Evolutionary conservation across 768 basidiomycete species (phyloP), one percentile per base, ranked within the genome.

Genomic region (Pleurotus cornucopiae): DNA sequence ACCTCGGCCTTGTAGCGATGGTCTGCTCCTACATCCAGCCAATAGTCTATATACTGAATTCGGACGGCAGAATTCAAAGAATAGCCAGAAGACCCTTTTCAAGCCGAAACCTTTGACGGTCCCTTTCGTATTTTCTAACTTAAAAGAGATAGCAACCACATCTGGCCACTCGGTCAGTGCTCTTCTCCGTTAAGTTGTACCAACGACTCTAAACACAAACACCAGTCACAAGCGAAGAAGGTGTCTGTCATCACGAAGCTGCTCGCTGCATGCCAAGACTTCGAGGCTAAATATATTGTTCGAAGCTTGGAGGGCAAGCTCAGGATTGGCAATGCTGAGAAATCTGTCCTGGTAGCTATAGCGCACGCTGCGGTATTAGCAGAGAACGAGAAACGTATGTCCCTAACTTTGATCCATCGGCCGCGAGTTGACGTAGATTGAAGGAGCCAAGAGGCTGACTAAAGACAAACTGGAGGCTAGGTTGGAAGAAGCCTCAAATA

Each of bases 1-100:
- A 99, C 67, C 76, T 99, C 5, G 97, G 97, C 6, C 76, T 95
- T 25, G 96, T 99, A 1, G 97, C 97, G n/a, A 94, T 89, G 90
- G 95, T 87, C 55, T 62, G 80, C 60, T 13, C 57, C 14, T 55
- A 16, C 18, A 54, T 38, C 46, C 21, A 16, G 34, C 45, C 47
- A 12, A 45, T 12, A 26, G 18, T 25, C 5, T 56, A 51, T 39
- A 56, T 55, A 9, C 49, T 39, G 11, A 38, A 40, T 26, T 56
- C 49, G 3, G 12, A 44, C 38, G 34, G 2, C 61, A 98, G 94
- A 93, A 86, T 64, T 98, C 95, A 14, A 91, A 95, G 73, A 92
- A 90, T 63, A 87, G 80, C 59, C 96, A 98, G 70, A 92, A 89
- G 69, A 94, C 91, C 1, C 72, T 99, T 51, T 97, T 96, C 78